These are phyloP conservation scores for Haplosporangium sp. DNA, from an alignment of 371 early-diverging fungal genomes.

Conservation along the genomic window DNA sequence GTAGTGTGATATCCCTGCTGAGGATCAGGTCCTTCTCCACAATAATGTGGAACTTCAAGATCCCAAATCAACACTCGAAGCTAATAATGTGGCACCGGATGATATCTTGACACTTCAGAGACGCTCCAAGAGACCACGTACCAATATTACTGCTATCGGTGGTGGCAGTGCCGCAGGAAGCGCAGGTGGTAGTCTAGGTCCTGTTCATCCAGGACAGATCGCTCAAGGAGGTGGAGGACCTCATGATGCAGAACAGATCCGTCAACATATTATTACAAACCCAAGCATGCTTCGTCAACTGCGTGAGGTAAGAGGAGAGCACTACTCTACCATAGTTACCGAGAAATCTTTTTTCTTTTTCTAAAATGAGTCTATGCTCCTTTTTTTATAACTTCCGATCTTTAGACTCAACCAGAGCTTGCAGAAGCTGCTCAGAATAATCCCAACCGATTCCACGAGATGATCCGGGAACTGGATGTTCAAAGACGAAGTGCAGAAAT, in stretches of 20 bases:
- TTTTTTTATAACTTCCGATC: no score
- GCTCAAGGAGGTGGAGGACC: conserved; percentile 42
- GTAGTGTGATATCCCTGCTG: conserved; percentile 70
- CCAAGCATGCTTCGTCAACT: conserved; percentile 75
- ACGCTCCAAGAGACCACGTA: conserved; percentile 40
- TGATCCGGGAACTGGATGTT: conserved; percentile 74
- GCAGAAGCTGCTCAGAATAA: conserved; percentile 76
- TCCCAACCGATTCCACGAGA: conserved; percentile 72
- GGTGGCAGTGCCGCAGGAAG: conserved; percentile 13
- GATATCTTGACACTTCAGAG: conserved; percentile 77
- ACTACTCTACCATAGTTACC: no score
- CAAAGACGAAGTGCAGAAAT: conserved; percentile 68
- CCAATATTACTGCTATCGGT: conserved; percentile 21
- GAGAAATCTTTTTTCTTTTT: not conserved
- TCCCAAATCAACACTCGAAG: conserved; percentile 71
- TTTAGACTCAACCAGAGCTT: conserved; percentile 77
- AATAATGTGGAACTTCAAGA: conserved; percentile 73
- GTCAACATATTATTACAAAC: conserved; percentile 80
- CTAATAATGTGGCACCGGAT: conserved; percentile 76
- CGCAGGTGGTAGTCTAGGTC: conserved; percentile 3
- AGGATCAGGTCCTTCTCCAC: conserved; percentile 65
- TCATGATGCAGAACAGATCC: conserved; percentile 75
- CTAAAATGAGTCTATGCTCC: not conserved
- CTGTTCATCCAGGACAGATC: conserved; percentile 28
- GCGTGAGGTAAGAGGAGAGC: conserved; percentile 58